Conservation (phyloP, 1,284 basidiomycete genomes). For the Exobasidium rhododendri region DNA sequence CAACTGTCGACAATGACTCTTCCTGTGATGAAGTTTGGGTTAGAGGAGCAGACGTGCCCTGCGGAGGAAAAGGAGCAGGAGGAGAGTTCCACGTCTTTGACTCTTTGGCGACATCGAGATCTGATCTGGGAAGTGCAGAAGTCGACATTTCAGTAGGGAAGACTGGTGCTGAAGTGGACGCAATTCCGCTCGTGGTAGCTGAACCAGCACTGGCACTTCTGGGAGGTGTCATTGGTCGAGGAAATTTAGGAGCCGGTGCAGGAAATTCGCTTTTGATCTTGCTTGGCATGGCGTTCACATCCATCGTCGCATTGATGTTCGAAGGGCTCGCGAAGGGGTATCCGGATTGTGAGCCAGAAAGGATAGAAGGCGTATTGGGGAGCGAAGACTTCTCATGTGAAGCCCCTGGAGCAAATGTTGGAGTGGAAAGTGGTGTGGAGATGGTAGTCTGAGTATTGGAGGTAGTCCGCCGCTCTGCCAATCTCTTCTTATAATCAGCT, state of each 20-base stretch:
- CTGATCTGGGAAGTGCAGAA: background rate
- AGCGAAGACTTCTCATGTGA: conserved; percentile 10
- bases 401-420: conserved; percentile 16
- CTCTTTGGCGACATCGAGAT: background rate
- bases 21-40: background rate
- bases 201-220: background rate
- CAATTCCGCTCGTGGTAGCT: background rate
- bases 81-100: background rate
- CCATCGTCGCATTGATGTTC: background rate
- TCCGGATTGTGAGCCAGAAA: background rate
- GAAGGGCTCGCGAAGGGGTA: background rate
- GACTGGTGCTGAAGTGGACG: background rate
- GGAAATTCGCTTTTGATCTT: background rate
- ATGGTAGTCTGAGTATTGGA: conserved; percentile 20
- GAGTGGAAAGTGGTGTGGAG: conserved; percentile 1
- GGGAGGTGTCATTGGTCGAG: conserved; percentile 5
- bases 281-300: background rate
- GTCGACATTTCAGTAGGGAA: background rate
- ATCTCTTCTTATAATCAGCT: conserved; percentile 52
- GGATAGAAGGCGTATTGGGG: conserved; percentile 7
- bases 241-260: background rate
- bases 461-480: conserved; percentile 42
- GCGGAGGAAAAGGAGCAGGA: background rate
- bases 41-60: background rate
- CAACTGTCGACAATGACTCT: background rate